Base-by-base conservation (phyloP, 495 filamentous ascomycete genomes). In the Hyaloscypha finlandica region DNA sequence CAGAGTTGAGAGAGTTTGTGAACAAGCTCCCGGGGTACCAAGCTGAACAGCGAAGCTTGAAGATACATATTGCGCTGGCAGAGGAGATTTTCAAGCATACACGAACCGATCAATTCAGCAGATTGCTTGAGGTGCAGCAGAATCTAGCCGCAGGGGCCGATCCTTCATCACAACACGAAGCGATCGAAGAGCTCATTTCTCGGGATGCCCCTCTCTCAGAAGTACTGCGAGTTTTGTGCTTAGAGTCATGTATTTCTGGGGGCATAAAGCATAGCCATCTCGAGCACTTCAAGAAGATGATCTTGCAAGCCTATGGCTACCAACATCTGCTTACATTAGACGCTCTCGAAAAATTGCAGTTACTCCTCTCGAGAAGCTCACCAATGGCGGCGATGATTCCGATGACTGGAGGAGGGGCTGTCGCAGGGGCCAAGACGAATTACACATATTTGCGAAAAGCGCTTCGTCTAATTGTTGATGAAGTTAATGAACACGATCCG, bases 71-170 rank as follows among this genome's bases (percentile, higher is more conserved):
- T 4, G 89, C 89, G 29, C 84, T 99, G 45, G 92, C 93, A 1
- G 94, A 98, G 77, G 96, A 98, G 68, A 96, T 98, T 64, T 90
- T 95, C 85, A 92, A 94, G 73, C 84, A 92, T 69, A 99, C 96
- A 2, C 84, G 90, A 35, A 87, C 91, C 14, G 94, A 97, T 68
- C 86, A 89, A 63, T 99, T 98, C 80, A 91, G 87, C 68, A 90
- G 91, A 70, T 81, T 91, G 45, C 81, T 98, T 2, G 96, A 98
- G 77, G 90, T 97, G 9, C 96, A 99, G 75, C 96, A 98, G 77
- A 96, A 96, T 72, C 85, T 97, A 63, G 93, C 92, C n/a, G 92
- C 92, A 3, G 95, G 94, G 58, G 85, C 91, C 25, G 95, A 99
- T 73, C 89, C 94, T 16, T 90, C 87, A 20, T 90, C 90, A 22